Conservation (phyloP, 2,329 filamentous ascomycete genomes). For the Xylaria sp. region DNA sequence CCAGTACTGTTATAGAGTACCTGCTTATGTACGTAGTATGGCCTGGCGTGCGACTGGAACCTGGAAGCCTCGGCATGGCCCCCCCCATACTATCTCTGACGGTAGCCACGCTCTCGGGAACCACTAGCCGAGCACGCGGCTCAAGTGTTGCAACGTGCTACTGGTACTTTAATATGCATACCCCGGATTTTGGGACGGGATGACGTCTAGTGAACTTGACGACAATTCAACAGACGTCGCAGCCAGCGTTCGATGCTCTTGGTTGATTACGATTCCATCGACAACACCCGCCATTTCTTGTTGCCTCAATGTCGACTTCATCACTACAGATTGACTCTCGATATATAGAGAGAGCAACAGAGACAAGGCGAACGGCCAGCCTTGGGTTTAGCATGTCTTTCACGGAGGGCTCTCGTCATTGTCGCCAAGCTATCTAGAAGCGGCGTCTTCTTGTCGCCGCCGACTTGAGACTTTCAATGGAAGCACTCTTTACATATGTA, state of each 20-base stretch:
- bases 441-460: background rate
- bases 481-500: background rate
- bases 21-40: background rate
- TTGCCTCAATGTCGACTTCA: background rate
- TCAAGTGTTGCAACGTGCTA: conserved; percentile 5
- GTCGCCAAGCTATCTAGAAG: background rate
- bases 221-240: background rate
- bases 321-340: background rate
- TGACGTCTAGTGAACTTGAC: conserved; percentile 7
- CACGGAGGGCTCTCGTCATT: background rate
- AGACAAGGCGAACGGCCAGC: background rate
- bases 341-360: background rate
- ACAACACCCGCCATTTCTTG: background rate
- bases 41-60: background rate
- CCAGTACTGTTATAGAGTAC: too few relatives aligned
- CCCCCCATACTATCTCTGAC: too few relatives aligned
- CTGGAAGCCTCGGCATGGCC: background rate
- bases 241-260: background rate
- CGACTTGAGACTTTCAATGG: background rate
- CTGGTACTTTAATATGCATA: conserved; percentile 14
- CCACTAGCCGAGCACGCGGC: conserved; percentile 6
- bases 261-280: background rate
- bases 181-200: conserved; percentile 18
- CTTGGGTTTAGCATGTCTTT: background rate
- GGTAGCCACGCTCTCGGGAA: conserved; percentile 5